Conservation (phyloP, 23 red algal species). For the Gracilaria domingensis region DNA sequence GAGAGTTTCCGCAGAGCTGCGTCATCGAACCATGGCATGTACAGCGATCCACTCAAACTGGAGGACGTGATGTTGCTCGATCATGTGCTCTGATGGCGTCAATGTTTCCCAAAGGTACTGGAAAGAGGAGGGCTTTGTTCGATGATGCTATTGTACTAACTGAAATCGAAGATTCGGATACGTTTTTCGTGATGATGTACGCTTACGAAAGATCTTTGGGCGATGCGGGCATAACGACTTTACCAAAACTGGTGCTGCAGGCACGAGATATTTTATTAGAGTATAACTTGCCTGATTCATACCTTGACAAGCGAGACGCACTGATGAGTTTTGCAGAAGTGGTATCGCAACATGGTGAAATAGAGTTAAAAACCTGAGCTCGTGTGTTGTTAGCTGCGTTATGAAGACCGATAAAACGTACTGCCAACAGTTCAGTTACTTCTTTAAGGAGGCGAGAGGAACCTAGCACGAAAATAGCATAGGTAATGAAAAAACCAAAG, state of each 20-base stretch:
- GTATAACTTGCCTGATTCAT: slow-evolving; percentile 47
- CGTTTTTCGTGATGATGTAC: slow-evolving; percentile 54
- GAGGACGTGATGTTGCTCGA: slow-evolving; percentile 33
- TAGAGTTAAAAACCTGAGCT: slow-evolving; percentile 4
- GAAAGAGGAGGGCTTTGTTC: slow-evolving; percentile 25
- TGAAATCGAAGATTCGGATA: slow-evolving; percentile 53
- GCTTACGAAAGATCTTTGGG: slow-evolving; percentile 40
- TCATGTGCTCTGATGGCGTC: slow-evolving; percentile 29
- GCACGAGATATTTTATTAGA: slow-evolving; percentile 43
- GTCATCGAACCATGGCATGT: not conserved
- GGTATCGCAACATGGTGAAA: slow-evolving; percentile 49
- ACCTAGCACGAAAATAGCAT: not conserved
- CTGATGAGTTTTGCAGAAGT: slow-evolving; percentile 33
- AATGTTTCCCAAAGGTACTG: slow-evolving; percentile 48
- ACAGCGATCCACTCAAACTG: slow-evolving; percentile 20
- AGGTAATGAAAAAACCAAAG: not conserved
- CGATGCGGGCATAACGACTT: slow-evolving; percentile 7
- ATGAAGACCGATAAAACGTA: not conserved
- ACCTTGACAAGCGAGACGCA: slow-evolving; percentile 68
- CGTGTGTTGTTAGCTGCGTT: not conserved
- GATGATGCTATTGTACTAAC: slow-evolving; percentile 51
- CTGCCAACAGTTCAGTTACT: too few species aligned
- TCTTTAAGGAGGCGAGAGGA: too few species aligned
- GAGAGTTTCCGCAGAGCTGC: slow-evolving; percentile 54
- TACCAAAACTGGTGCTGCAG: slow-evolving; percentile 15